Base-by-base conservation (phyloP, 2,329 filamentous ascomycete genomes). In the Fusarium sacchari region DNA sequence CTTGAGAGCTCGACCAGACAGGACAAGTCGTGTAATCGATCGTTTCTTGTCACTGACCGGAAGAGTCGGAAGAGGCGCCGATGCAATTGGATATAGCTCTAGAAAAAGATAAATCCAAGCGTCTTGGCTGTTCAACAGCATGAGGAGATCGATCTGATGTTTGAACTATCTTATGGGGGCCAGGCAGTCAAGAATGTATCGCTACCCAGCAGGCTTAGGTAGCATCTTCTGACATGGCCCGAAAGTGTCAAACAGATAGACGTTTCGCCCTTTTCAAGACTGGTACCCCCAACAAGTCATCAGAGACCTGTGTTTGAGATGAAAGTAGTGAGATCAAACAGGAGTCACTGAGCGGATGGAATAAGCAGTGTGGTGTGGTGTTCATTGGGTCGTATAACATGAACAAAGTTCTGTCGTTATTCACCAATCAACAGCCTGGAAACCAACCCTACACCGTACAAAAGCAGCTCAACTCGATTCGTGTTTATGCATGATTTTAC, bases 41-140 rank as follows among this genome's bases (percentile, higher is more conserved):
- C 34, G 18, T 24, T 40, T 30, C 34, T 13, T 46, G 46, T 37
- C 17, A 22, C 22, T 46, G 15, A 12, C 57, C 71, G 71, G 71
- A 65, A 74, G 53, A 57, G 63, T 61, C 71, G 71, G 71, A 60
- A 61, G 59, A n/a, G 56, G 47, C 56, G 12, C 28, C 43, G n/a
- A 47, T 24, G 12, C 40, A 32, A 72, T 74, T 65, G 71, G 58
- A 30, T 17, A 47, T 37, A 18, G 36, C 36, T 59, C 44, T 42
- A 37, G 40, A 71, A 28, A 46, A 18, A 36, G 36, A 56, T 15
- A 44, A 39, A 11, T 34, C 40, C 5, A 39, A 32, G 26, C 7
- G 20, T 42, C 28, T 26, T 30, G 39, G 52, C n/a, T 67, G n/a
- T 15, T 39, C 20, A 24, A 17, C 7, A 39, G 34, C n/a, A 24